Evolutionary conservation across 495 filamentous ascomycete genomes (phyloP).

Genomic region (Penicillium riverlandense): DNA sequence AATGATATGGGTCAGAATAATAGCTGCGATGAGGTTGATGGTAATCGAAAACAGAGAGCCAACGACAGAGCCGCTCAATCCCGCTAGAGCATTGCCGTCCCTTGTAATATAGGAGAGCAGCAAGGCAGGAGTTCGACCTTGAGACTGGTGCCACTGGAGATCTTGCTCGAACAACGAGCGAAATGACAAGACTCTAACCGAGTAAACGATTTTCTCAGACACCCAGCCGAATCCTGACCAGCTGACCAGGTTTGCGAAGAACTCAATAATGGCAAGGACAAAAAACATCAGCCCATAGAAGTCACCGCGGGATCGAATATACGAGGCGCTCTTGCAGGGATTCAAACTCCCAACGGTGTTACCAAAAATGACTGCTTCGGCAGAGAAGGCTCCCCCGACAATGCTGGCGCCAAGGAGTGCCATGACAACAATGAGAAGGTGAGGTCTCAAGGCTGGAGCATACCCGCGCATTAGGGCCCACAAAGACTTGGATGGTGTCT

Average conservation of each 20-base stretch:
- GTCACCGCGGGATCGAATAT: constrained; percentile 30
- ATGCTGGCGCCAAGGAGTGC: constrained; percentile 33
- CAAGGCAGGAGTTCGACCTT: constrained; percentile 37
- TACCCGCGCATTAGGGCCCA: constrained; percentile 27
- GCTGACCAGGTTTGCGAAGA: constrained; percentile 45
- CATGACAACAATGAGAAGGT: constrained; percentile 27
- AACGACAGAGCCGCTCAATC: constrained; percentile 37
- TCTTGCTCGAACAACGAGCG: constrained; percentile 46
- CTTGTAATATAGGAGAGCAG: constrained; percentile 44
- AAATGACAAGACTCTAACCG: constrained; percentile 42
- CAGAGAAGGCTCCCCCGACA: constrained; percentile 41
- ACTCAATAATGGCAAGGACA: constrained; percentile 44
- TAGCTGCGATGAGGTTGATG: constrained; percentile 35
- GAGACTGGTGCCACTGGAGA: constrained; percentile 46
- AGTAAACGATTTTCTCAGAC: constrained; percentile 46
- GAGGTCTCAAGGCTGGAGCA: constrained; percentile 25
- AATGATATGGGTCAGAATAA: constrained; percentile 36
- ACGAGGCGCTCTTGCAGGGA: constrained; percentile 30
- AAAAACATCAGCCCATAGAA: constrained; percentile 52
- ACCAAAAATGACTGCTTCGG: constrained; percentile 48
- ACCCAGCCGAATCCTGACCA: constrained; percentile 44
- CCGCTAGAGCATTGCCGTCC: constrained; percentile 42
- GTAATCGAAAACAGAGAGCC: constrained; percentile 41
- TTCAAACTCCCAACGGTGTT: constrained; percentile 40
- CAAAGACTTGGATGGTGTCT: constrained; percentile 23